Base-by-base conservation (phyloP, 306 rosid genomes). In the Amphicarpaea edgeworthii region DNA sequence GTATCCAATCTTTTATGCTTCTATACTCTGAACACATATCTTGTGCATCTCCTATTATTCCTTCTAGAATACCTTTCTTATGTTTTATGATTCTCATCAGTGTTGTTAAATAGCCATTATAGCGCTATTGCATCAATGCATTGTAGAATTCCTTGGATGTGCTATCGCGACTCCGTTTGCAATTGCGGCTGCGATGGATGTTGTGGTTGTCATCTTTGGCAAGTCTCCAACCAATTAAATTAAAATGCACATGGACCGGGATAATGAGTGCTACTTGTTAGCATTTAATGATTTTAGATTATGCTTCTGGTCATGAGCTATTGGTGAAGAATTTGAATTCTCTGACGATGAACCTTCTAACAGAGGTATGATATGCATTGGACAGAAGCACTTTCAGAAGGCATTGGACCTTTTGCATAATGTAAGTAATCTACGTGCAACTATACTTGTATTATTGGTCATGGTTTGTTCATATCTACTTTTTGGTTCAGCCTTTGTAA, bases 321-420 rank as follows among this genome's bases (percentile, higher is more conserved):
- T 73, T 77, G 14, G 32, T 28, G 32, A 28, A 28, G 32, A 69
- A 54, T 73, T 77, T 61, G 50, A 64, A 51, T 76, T 60, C 41
- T 64, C 83, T 85, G 71, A 62, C 82, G 73, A 84, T 72, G 81
- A 43, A 54, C 62, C 68, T 76, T 70, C 64, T 79, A 17, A 68
- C 80, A 92, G 99, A 70, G 98, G 99, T 53, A 96, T 96, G 97
- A 88, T 90, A 79, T 96, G 97, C 88, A 82, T 96, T 14, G 99
- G 99, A 72, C 90, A 82, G 79, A 96, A 96, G 89, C 75, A 55
- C 77, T 96, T 83, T 82, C 88, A 63, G 41, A 96, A 89, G 84
- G 98, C 98, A 17, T 76, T 96, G 86, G 99, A 92, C 84, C 99
- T 96, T 81, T 90, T 96, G 40, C 99, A 87, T 79, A 96, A 92